Percentiles rank a stretch among this genome's conserved stretches.
Conservation (phyloP, 2,329 filamentous ascomycete species). For the Didymella segeticola region DNA sequence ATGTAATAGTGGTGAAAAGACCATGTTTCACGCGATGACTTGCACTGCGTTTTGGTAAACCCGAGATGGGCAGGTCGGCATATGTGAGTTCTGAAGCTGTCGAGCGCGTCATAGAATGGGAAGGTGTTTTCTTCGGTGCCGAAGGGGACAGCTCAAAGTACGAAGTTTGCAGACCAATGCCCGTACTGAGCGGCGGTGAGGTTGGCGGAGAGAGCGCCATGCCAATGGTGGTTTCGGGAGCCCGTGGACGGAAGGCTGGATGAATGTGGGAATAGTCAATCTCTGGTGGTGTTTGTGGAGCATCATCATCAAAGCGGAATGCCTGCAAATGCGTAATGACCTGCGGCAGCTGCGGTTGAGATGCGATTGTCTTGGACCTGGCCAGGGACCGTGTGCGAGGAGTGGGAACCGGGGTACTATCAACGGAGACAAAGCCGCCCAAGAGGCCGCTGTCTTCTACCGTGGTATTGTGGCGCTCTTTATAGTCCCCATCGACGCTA, state of each 20-base stretch:
- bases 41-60: neutral
- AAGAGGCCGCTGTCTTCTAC: constrained; percentile 37
- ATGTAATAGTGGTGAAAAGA: neutral
- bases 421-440: constrained; percentile 37
- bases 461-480: constrained; percentile 20
- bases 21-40: neutral
- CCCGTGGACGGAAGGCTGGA: constrained; percentile 11
- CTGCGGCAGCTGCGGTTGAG: neutral
- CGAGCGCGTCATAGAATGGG: neutral
- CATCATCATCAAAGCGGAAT: constrained; percentile 8
- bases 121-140: neutral
- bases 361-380: neutral
- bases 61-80: neutral
- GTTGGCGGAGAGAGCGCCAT: constrained; percentile 23
- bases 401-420: constrained; percentile 12
- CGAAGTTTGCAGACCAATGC: neutral
- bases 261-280: constrained; percentile 3
- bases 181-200: constrained; percentile 11
- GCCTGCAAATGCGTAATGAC: constrained; percentile 5
- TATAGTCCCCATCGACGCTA: constrained; percentile 27
- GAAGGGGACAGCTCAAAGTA: neutral
- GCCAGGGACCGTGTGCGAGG: constrained; percentile 14
- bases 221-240: constrained; percentile 13
- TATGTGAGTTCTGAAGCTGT: neutral
- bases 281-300: neutral